A percentile compares a stretch with the other conserved stretches of the same genome.
Conservation (phyloP, 176 grass and related monocot species). For the Juncus inflexus region DNA sequence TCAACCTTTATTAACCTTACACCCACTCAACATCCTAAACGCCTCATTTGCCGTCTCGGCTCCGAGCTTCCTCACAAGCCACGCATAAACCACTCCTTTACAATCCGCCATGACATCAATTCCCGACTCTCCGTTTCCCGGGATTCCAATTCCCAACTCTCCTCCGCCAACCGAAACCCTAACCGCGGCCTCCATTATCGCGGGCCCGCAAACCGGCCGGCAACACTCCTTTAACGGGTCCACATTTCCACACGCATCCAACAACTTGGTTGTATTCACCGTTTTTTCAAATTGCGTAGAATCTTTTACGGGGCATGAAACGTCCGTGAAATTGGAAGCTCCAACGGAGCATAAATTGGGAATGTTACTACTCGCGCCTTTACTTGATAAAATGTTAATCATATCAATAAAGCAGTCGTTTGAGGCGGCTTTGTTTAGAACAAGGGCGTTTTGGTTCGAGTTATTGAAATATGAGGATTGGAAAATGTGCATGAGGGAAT, state of each 20-base stretch:
- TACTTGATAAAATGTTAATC: conserved; percentile 75
- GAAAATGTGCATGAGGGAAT: conserved; percentile 91
- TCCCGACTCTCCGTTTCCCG: conserved; percentile 44
- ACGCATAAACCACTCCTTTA: conserved; percentile 91
- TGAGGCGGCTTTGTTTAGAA: conserved; percentile 70
- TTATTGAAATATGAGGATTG: conserved; percentile 65
- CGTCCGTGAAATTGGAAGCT: conserved; percentile 73
- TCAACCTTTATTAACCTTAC: conserved; percentile 97
- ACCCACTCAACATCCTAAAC: conserved; percentile 87
- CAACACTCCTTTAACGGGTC: conserved; percentile 96
- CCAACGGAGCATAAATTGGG: conserved; percentile 69
- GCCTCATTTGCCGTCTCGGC: conserved; percentile 59
- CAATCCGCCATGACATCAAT: conserved; percentile 81
- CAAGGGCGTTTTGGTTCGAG: conserved; percentile 40
- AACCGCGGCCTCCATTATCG: conserved; percentile 84
- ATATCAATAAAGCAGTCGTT: conserved; percentile 88
- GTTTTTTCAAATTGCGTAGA: conserved; percentile 66
- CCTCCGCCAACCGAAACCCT: conserved; percentile 53
- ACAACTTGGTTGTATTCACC: conserved; percentile 82
- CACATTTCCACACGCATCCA: conserved; percentile 73
- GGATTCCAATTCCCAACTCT: conserved; percentile 56
- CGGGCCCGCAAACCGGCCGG: conserved; percentile 79
- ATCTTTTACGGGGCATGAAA: conserved; percentile 89
- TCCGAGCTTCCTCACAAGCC: conserved; percentile 74
- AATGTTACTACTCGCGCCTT: conserved; percentile 74